Evolutionary conservation across 2,329 filamentous ascomycete genomes (phyloP), one percentile per base, ranked within the genome.

Genomic region (Metarhizium anisopliae): DNA sequence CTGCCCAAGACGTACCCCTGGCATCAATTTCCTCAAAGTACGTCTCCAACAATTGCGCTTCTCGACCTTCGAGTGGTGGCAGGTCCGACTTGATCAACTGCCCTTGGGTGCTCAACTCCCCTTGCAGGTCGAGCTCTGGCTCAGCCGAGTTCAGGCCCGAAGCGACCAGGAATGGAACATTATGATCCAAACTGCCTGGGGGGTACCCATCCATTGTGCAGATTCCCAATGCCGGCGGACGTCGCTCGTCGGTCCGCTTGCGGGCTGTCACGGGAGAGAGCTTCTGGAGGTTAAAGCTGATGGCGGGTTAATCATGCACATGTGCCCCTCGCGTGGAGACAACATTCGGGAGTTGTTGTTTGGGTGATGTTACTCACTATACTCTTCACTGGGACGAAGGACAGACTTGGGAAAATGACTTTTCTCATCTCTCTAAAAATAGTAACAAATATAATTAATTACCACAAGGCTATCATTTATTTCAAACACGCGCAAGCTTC

Each of bases 151-250:
- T 66, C 72, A 96, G 79, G 13, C 93, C 94, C 42, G 90, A 90
- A 38, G 95, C 81, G 50, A 95, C 77, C 59, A 97, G 74, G 56
- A 96, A 80, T 40, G 93, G 93, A 64, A 95, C 80, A 72, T 94
- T 95, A 73, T 94, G 91, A 68, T 86, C 83, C 70, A 95, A 78
- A 75, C 92, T 95, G 71, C 86, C 87, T 57, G 75, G 70, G 55
- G 89, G 87, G 72, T 90, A 93, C 64, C 82, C 88, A 71, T 94
- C 87, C 89, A 94, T 94, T 59, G 63, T 67, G 58, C 56, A 56
- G 58, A 57, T 14, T 58, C 56, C 56, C 60, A 36, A 43, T 50
- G 54, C 56, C 57, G 52, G 56, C 61, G 60, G 62, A 43, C 32
- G 42, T 18, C 20, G 25, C 47, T 55, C 51, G 51, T 52, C 40